A percentile compares a stretch with the other conserved stretches of the same genome.
Evolutionary conservation across 2,329 filamentous ascomycete genomes (phyloP).

Genomic region (Xylaria sp.): DNA sequence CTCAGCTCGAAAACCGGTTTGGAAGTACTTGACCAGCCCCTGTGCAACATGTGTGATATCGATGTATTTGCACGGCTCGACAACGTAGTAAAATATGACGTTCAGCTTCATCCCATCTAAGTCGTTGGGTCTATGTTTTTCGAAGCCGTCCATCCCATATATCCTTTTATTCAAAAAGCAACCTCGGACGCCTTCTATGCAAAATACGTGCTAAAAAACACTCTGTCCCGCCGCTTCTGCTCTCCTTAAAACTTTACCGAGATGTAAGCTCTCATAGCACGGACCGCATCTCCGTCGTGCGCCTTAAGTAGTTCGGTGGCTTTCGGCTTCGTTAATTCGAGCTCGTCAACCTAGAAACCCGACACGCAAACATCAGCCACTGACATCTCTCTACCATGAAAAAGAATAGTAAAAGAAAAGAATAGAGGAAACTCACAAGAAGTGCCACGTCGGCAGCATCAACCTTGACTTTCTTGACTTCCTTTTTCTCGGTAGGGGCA

Average conservation of each 20-base stretch:
- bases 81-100: background rate
- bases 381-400: background rate
- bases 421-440: slow-evolving; percentile 62
- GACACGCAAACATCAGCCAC: slow-evolving; percentile 6
- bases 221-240: background rate
- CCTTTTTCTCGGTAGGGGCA: slow-evolving; percentile 56
- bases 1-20: background rate
- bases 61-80: background rate
- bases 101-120: background rate
- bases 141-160: background rate
- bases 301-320: slow-evolving; percentile 79
- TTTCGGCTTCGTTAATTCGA: slow-evolving; percentile 76
- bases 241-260: slow-evolving; percentile 21
- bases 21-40: background rate
- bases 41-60: background rate
- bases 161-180: slow-evolving; percentile 21
- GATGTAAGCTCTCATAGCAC: slow-evolving; percentile 72
- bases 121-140: background rate
- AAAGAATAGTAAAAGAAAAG: background rate
- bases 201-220: slow-evolving; percentile 1
- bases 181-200: slow-evolving; percentile 34
- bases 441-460: slow-evolving; percentile 77
- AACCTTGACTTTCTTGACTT: slow-evolving; percentile 75
- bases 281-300: slow-evolving; percentile 75
- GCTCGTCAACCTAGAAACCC: slow-evolving; percentile 68